Evolutionary conservation across 1,284 basidiomycete genomes (phyloP).

Genomic region (Ceratobasidium sp.): DNA sequence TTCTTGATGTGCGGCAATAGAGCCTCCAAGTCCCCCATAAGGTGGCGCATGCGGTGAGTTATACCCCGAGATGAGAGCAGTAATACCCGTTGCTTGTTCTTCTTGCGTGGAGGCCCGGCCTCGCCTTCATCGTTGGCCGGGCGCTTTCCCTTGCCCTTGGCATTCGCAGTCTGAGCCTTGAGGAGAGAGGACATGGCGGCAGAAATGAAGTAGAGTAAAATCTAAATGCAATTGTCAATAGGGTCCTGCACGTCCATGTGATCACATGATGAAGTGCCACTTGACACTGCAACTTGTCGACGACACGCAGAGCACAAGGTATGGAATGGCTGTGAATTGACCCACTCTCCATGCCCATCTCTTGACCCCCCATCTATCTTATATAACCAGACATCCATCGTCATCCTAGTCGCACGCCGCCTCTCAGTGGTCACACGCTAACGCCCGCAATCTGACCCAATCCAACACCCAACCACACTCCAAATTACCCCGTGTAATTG

Average conservation of each 20-base stretch:
- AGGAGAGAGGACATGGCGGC: conserved; percentile 67
- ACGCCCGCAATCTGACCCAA: conserved; percentile 28
- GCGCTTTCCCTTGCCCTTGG: conserved; percentile 54
- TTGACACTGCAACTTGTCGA: conserved; percentile 17
- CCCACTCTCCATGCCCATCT: conserved; percentile 35
- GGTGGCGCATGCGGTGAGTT: conserved; percentile 94
- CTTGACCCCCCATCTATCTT: conserved; percentile 29
- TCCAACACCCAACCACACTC: background rate
- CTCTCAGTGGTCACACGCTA: conserved; percentile 30
- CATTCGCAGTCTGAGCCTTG: conserved; percentile 64
- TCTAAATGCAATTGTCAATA: conserved; percentile 14
- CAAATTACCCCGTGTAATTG: conserved; percentile 7
- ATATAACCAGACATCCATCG: conserved; percentile 10
- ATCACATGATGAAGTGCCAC: conserved; percentile 25
- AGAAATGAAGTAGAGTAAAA: conserved; percentile 10
- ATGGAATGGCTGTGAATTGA: conserved; percentile 22
- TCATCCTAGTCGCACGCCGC: conserved; percentile 14
- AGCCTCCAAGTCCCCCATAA: conserved; percentile 92
- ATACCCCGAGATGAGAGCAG: conserved; percentile 92
- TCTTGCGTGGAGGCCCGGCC: conserved; percentile 55
- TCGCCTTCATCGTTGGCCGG: conserved; percentile 38
- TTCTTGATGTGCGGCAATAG: conserved; percentile 96
- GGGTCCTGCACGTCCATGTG: conserved; percentile 26
- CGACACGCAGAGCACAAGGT: conserved; percentile 5
- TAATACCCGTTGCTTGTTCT: conserved; percentile 86